Percentiles rank a stretch among this genome's conserved stretches.
Evolutionary conservation across 495 filamentous ascomycete species (phyloP).

Genomic region (Aspergillus conjunctus): DNA sequence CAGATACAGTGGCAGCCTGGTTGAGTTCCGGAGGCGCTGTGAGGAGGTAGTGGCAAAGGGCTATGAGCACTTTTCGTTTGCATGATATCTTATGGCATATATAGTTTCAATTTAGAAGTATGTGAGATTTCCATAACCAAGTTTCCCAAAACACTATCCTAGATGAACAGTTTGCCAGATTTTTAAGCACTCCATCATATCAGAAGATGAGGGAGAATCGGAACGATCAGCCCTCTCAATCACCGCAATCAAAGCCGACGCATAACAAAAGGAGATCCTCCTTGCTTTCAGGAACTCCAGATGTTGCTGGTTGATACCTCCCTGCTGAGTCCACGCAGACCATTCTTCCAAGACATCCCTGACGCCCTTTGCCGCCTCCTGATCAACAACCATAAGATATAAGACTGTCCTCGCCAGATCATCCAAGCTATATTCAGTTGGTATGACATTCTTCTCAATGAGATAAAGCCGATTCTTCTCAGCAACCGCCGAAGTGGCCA

Average conservation of each 20-base stretch:
- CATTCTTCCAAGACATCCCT: slow-evolving; percentile 4
- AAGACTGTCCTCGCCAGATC: neutral
- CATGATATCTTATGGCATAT: no score
- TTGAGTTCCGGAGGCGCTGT: no score
- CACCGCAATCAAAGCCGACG: neutral
- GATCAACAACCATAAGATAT: neutral
- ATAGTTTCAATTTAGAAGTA: no score
- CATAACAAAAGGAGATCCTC: neutral
- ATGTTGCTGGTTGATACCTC: neutral
- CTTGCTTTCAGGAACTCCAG: neutral
- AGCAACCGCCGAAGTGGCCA: neutral
- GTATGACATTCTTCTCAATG: neutral
- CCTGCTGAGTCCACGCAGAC: slow-evolving; percentile 2
- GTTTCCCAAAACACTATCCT: neutral
- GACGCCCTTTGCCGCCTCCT: neutral
- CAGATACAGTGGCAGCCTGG: no score
- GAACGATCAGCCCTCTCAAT: neutral
- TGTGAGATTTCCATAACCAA: no score
- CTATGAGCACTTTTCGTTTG: no score
- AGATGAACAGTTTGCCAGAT: slow-evolving; percentile 11
- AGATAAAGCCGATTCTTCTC: slow-evolving; percentile 5
- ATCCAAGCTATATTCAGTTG: neutral
- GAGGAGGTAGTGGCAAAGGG: no score
- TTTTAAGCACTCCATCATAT: slow-evolving; percentile 12
- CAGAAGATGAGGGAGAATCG: neutral